Evolutionary conservation across 2,329 filamentous ascomycete genomes (phyloP), one percentile per base, ranked within the genome.

Genomic region (Purpureocillium lavendulum): DNA sequence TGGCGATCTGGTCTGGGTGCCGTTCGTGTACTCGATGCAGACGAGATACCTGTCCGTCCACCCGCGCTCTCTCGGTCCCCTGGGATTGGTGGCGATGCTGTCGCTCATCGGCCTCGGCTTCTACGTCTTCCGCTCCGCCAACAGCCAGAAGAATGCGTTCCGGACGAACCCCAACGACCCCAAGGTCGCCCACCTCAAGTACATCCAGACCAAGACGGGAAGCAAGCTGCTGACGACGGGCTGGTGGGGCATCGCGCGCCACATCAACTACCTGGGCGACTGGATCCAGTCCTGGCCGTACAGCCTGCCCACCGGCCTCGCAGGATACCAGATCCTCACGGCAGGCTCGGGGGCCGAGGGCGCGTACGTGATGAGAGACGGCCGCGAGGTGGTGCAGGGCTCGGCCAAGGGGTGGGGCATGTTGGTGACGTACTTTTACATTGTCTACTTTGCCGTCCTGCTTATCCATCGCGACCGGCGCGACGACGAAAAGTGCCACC

Each of bases 231-330:
- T 96, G 47, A 80, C 80, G 4, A 83, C 84, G 1, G 90, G 90
- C 40, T 97, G 90, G 90, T 96, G 90, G 90, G 90, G 90, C 33
- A 70, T 78, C 16, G 84, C 89, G 1, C 79, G 90, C 32, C 90
- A 97, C 64, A 90, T 96, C 71, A 97, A 96, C 68, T 96, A 97
- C 64, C 65, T 94, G 1, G 90, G 89, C 38, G 90, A 97, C 66
- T 96, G 89, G 89, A 72, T 92, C 49, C 89, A 94, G 77, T 78
- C 83, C 8, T 96, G 87, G 87, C 80, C 87, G 0, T 96, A 92
- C 64, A 87, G 80, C 48, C 70, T 96, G 33, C 89, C 90, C 1
- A 95, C 89, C 1, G 85, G 86, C 1, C 60, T 94, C 43, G 84
- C 88, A 0, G 89, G 89, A 11, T 95, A 90, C 59, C 68, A 81